Conservation (phyloP, 805 yeast species). For the Brettanomyces bruxellensis region DNA sequence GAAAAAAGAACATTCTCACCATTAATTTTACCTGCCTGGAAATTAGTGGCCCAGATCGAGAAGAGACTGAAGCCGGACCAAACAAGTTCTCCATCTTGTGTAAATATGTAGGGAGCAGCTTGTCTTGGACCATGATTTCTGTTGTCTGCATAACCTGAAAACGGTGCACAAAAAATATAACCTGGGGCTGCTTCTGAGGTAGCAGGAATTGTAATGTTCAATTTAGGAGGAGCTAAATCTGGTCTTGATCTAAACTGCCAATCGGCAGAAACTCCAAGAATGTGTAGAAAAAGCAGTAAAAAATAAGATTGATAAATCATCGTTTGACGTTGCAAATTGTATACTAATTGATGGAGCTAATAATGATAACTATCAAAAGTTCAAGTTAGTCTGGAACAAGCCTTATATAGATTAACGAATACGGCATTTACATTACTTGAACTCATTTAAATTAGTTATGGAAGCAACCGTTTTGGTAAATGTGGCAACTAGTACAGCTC, state of each 20-base stretch:
- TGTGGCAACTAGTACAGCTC: too few species aligned
- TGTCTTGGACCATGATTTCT: slow-evolving; percentile 21
- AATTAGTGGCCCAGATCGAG: slow-evolving; percentile 26
- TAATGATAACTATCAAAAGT: too few species aligned
- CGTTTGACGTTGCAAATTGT: too few species aligned
- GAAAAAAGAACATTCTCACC: slow-evolving; percentile 24
- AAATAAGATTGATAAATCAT: too few species aligned
- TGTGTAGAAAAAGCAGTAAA: neutral
- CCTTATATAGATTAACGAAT: too few species aligned
- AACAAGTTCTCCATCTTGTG: slow-evolving; percentile 27
- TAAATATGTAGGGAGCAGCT: slow-evolving; percentile 28
- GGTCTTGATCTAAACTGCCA: slow-evolving; percentile 28
- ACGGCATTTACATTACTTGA: too few species aligned
- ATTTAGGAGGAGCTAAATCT: slow-evolving; percentile 26
- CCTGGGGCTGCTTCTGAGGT: slow-evolving; percentile 18
- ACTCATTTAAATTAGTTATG: too few species aligned
- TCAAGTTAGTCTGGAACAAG: too few species aligned
- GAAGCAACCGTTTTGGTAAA: too few species aligned
- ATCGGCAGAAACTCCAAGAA: slow-evolving; percentile 16
- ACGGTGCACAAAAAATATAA: slow-evolving; percentile 27
- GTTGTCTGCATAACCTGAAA: slow-evolving; percentile 10
- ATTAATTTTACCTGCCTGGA: slow-evolving; percentile 20
- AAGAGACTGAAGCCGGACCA: slow-evolving; percentile 29
- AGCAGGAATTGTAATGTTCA: slow-evolving; percentile 26
- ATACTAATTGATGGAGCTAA: too few species aligned